Conservation (phyloP, 345 rosid species). For the Arabis alpina region DNA sequence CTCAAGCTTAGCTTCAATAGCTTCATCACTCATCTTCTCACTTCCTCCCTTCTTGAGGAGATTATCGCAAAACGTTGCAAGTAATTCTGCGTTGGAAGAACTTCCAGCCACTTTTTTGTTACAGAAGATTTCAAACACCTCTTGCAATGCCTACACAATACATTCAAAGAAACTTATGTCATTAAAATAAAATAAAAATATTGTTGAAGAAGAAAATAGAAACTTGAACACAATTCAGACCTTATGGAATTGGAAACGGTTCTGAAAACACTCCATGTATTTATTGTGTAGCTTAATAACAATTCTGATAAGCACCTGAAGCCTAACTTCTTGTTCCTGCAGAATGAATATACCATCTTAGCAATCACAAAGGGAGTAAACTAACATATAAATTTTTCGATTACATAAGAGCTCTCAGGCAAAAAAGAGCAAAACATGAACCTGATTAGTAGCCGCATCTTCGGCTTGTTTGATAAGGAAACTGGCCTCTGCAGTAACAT, state of each 20-base stretch:
- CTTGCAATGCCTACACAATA: conserved; percentile 37
- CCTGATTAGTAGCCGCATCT: conserved; percentile 57
- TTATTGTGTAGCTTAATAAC: conserved; percentile 69
- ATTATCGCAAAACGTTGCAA: conserved; percentile 41
- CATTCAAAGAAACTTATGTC: not conserved
- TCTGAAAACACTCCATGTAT: conserved; percentile 30
- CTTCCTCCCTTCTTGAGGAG: conserved; percentile 36
- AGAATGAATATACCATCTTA: not conserved
- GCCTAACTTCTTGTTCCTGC: conserved; percentile 47
- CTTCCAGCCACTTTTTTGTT: conserved; percentile 42
- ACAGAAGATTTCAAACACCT: conserved; percentile 44
- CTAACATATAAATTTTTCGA: no score
- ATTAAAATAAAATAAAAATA: not conserved
- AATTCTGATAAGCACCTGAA: conserved; percentile 62
- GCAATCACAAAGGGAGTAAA: no score
- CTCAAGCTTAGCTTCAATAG: conserved; percentile 34
- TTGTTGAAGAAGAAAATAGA: conserved; percentile 34
- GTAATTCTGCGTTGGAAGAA: conserved; percentile 40
- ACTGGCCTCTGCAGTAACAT: conserved; percentile 76
- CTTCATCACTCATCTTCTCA: conserved; percentile 36
- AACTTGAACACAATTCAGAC: not conserved
- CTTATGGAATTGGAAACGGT: conserved; percentile 31
- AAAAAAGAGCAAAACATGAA: not conserved
- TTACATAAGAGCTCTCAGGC: no score
- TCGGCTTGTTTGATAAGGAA: conserved; percentile 82